These are phyloP conservation scores for Anthracocystis panici-leucophaei DNA, from an alignment of 1,284 basidiomycete genomes.

Conservation along the genomic window DNA sequence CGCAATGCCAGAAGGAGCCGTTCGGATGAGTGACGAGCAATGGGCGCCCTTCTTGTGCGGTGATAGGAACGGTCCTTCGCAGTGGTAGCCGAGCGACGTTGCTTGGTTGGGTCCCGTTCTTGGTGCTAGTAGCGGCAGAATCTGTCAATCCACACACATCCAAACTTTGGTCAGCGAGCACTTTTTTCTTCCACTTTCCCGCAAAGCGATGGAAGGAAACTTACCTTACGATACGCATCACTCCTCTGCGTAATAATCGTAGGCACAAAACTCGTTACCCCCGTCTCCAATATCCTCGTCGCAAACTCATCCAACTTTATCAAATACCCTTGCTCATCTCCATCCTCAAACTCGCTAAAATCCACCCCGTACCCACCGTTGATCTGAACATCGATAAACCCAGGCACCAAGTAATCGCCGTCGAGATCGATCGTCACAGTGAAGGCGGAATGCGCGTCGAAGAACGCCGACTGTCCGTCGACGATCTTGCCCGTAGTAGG, in stretches of 20 bases:
- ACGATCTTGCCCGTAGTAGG: conserved; percentile 24
- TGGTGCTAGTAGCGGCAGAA: conserved; percentile 73
- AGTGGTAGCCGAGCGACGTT: conserved; percentile 82
- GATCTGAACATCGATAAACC: conserved; percentile 82
- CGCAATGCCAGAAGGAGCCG: conserved; percentile 66
- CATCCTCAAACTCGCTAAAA: conserved; percentile 77
- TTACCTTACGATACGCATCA: conserved; percentile 47
- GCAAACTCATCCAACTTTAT: conserved; percentile 79
- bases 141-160: conserved; percentile 71
- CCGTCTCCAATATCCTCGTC: conserved; percentile 83
- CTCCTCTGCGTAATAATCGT: conserved; percentile 33
- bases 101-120: conserved; percentile 72
- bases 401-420: conserved; percentile 74
- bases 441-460: conserved; percentile 14
- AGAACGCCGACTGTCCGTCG: conserved; percentile 44
- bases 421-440: conserved; percentile 32
- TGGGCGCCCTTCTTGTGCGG: conserved; percentile 81
- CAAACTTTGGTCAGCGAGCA: not conserved
- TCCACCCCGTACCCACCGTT: conserved; percentile 91
- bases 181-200: not conserved
- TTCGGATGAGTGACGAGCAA: conserved; percentile 77
- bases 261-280: conserved; percentile 81
- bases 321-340: conserved; percentile 65
- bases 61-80: conserved; percentile 88
- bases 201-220: not conserved